Evolutionary conservation across 2,329 filamentous ascomycete genomes (phyloP), one percentile per base, ranked within the genome.

Genomic region (Akanthomyces uredinophilus): DNA sequence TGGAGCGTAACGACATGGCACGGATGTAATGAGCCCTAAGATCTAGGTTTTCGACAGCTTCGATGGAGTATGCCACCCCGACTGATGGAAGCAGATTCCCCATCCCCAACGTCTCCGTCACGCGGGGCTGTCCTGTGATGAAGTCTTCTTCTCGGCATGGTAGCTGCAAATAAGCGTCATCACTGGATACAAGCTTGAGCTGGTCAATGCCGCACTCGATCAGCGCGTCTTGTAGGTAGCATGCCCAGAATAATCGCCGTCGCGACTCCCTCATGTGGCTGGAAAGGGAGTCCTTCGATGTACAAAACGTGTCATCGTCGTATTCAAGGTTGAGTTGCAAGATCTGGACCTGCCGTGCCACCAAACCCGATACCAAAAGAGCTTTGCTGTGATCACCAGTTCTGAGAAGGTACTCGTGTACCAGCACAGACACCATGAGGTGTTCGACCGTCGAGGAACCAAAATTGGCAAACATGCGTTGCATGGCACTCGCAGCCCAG

Each of bases 151-250:
- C 60, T 22, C 32, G 53, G 16, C 60, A 62, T 7, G 60, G 60
- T 24, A 62, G 46, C 54, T 59, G 60, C 10, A 58, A 5, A 11
- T 43, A 53, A 18, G 47, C 53, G 47, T 62, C 60, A 4, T 62
- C 60, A 14, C 43, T n/a, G 4, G 52, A 62, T 35, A 62, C 44
- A 44, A 62, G 50, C 35, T 32, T 47, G 44, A 62, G 53, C 53
- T 62, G 60, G 46, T 62, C 60, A 22, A 62, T 62, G n/a, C 60
- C 60, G 53, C 60, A 62, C 20, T 62, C 60, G 8, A 62, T 62
- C 22, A 62, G 49, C 6, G 60, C 60, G 49, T 62, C 60, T 22
- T 57, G 60, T 35, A 62, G 22, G 35, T 62, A 62, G 35, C 60
- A 62, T 20, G 51, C 52, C 60, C 60, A 62, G 18, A 62, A 51